These are phyloP conservation scores for Tilletia indica DNA, from an alignment of 1,284 basidiomycete genomes.

Conservation along the genomic window DNA sequence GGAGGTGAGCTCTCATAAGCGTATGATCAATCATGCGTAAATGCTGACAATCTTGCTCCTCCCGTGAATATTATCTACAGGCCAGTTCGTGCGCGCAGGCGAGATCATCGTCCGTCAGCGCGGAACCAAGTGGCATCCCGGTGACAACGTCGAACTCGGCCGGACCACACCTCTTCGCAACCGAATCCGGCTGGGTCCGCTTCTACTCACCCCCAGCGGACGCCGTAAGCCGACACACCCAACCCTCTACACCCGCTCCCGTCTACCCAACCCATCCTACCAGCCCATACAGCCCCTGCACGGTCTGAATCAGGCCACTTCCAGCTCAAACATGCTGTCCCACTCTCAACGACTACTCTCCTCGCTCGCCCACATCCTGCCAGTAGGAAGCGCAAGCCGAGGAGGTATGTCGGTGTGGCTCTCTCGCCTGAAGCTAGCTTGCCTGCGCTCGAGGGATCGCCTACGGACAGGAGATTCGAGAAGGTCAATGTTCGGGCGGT, in stretches of 20 bases:
- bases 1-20: conserved; percentile 32
- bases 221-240: conserved; percentile 23
- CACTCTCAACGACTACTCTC: conserved; percentile 26
- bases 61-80: conserved; percentile 19
- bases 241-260: conserved; percentile 26
- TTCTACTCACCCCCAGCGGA: conserved; percentile 41
- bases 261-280: conserved; percentile 18
- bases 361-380: conserved; percentile 41
- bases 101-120: conserved; percentile 53
- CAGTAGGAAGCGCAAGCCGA: conserved; percentile 31
- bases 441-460: conserved; percentile 32
- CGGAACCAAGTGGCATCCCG: conserved; percentile 53
- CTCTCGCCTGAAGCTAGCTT: conserved; percentile 36
- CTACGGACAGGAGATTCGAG: conserved; percentile 41
- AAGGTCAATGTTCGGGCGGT: conserved; percentile 47
- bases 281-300: not conserved
- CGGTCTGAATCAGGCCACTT: not conserved
- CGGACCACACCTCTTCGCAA: conserved; percentile 55
- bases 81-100: conserved; percentile 46
- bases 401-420: conserved; percentile 51
- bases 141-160: conserved; percentile 51
- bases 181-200: conserved; percentile 49
- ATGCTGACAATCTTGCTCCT: conserved; percentile 1
- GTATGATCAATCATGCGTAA: not conserved
- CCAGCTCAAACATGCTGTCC: conserved; percentile 4